Conservation (phyloP, 305 asterid species). For the Salvia sclarea region DNA sequence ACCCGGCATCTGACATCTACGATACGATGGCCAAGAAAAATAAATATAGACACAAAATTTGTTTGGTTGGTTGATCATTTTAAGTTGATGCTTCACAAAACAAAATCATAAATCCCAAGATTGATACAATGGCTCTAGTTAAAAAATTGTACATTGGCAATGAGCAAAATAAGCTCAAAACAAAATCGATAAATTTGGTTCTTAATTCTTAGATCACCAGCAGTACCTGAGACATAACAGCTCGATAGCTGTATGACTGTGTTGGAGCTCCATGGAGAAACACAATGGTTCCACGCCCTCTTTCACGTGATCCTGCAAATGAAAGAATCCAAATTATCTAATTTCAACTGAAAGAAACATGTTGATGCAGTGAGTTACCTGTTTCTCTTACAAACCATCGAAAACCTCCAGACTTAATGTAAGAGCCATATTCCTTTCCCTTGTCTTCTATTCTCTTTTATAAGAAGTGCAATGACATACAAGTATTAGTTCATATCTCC, state of each 20-base stretch:
- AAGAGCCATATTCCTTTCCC: constrained; percentile 79
- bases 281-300: constrained; percentile 76
- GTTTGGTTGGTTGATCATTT: no score
- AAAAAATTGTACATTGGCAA: background rate
- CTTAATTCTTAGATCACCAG: constrained; percentile 16
- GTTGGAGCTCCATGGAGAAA: constrained; percentile 98
- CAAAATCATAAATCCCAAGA: background rate
- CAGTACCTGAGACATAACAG: constrained; percentile 89
- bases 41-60: background rate
- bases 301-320: constrained; percentile 66
- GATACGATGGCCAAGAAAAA: constrained; percentile 24
- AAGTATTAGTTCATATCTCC: constrained; percentile 15
- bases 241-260: constrained; percentile 90
- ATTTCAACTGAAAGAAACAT: constrained; percentile 19
- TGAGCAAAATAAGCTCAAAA: constrained; percentile 14
- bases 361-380: constrained; percentile 46
- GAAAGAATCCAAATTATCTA: constrained; percentile 27
- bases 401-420: constrained; percentile 73
- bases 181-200: constrained; percentile 7
- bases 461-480: background rate
- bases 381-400: constrained; percentile 98
- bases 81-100: background rate
- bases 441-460: constrained; percentile 83
- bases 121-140: background rate
- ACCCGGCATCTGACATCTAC: constrained; percentile 85